Conservation (phyloP, 164 flowering plant genomes). For the Piper betle region DNA sequence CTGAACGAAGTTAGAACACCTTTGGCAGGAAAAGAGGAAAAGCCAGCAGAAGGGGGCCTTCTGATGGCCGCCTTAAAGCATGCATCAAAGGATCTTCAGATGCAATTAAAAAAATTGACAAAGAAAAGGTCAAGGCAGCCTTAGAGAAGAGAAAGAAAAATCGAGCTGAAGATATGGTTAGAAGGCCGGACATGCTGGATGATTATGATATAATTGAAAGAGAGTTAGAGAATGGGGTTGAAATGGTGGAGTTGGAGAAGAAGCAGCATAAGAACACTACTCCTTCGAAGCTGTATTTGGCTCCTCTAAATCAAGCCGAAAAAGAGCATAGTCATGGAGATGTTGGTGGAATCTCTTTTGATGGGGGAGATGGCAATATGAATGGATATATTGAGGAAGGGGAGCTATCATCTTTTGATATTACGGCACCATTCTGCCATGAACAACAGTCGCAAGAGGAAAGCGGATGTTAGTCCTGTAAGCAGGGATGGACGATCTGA, state of each 20-base stretch:
- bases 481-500: too few relatives aligned
- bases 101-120: constrained; percentile 46
- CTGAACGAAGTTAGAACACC: constrained; percentile 20
- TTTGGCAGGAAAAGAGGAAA: constrained; percentile 20
- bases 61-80: background rate
- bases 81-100: constrained; percentile 35
- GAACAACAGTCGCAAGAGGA: too few relatives aligned
- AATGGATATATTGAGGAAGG: background rate
- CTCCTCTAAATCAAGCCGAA: background rate
- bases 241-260: constrained; percentile 24
- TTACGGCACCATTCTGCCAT: too few relatives aligned
- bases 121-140: constrained; percentile 6
- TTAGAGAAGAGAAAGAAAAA: constrained; percentile 17
- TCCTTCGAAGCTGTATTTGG: constrained; percentile 48
- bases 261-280: too few relatives aligned
- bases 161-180: constrained; percentile 30
- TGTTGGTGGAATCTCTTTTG: background rate
- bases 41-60: constrained; percentile 21
- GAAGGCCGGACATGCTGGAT: constrained; percentile 51
- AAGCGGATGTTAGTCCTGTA: too few relatives aligned
- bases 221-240: constrained; percentile 18
- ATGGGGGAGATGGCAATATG: background rate
- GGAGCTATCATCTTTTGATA: background rate
- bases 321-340: background rate
- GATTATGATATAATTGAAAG: constrained; percentile 17